Evolutionary conservation across 169 alveolate genomes (phyloP).

Genomic region (Perkinsus olseni): DNA sequence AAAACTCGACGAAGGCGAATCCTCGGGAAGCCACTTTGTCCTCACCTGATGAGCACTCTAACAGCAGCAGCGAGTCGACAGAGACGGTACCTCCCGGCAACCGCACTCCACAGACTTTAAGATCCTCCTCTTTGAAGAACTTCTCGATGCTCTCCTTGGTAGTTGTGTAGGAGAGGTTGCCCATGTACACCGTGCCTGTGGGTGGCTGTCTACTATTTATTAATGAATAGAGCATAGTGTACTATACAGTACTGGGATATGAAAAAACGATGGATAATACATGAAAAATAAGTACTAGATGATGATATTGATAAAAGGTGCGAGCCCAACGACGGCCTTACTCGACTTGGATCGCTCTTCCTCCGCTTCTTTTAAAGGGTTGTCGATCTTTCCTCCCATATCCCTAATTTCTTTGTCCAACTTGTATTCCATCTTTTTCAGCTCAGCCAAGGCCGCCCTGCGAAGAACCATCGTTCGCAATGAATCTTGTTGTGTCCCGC

Average conservation of each 20-base stretch:
- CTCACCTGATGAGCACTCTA: background rate
- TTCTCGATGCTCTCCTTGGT: background rate
- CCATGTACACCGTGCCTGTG: background rate
- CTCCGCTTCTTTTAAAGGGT: background rate
- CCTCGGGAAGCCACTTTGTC: background rate
- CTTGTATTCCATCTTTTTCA: background rate
- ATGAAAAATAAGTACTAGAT: too few relatives aligned
- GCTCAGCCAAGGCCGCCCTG: background rate
- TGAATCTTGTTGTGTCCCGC: too few relatives aligned
- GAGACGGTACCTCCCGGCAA: background rate
- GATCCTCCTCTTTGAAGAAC: background rate
- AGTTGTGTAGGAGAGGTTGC: background rate
- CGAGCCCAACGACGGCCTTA: background rate
- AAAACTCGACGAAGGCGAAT: background rate
- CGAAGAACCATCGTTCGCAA: background rate
- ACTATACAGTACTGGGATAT: too few relatives aligned
- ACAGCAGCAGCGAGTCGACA: background rate
- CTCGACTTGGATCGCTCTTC: background rate
- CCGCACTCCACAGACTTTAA: background rate
- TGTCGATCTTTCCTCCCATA: background rate
- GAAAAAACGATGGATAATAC: too few relatives aligned
- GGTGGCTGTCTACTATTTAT: background rate
- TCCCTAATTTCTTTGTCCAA: background rate
- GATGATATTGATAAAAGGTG: too few relatives aligned
- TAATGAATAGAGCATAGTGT: too few relatives aligned